phyloP scores from a whole-genome alignment of 75 land plant species.

The Picea glauca region DNA sequence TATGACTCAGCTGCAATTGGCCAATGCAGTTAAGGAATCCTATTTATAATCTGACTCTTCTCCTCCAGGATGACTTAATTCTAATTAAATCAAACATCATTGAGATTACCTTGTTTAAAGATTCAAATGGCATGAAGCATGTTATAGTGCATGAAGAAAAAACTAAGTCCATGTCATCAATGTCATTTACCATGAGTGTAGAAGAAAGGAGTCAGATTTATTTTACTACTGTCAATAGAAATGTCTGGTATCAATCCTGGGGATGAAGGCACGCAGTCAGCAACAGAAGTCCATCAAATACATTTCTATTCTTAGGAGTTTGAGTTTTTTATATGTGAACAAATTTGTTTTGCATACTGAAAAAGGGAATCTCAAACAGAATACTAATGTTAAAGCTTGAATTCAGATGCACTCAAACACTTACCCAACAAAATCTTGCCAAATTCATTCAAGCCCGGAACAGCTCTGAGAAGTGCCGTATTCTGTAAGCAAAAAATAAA shows the following conservation, averaged over 20 bases:
- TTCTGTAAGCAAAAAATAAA: constrained; percentile 48
- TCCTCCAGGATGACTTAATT: too few species aligned
- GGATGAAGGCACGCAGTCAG: too few species aligned
- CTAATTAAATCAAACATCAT: too few species aligned
- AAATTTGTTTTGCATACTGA: background rate
- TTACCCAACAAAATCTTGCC: constrained; percentile 79
- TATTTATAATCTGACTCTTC: too few species aligned
- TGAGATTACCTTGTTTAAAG: background rate
- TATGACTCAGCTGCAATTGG: too few species aligned
- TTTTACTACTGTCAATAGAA: background rate
- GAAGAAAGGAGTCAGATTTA: too few species aligned
- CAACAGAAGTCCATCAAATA: too few species aligned
- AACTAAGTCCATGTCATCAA: background rate
- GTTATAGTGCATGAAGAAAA: too few species aligned
- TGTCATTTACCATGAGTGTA: background rate
- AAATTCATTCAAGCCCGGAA: constrained; percentile 83
- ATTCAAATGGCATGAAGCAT: background rate
- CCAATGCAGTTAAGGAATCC: too few species aligned
- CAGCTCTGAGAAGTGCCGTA: constrained; percentile 67
- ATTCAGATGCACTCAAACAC: constrained; percentile 6
- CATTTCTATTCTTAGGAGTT: too few species aligned
- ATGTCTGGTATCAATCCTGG: background rate
- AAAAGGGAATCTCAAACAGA: constrained; percentile 1
- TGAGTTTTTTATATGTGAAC: too few species aligned
- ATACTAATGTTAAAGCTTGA: background rate